Percentiles rank a stretch among this genome's conserved stretches.
phyloP scores from a whole-genome alignment of 768 basidiomycete genomes.

The Cyathus striatus region DNA sequence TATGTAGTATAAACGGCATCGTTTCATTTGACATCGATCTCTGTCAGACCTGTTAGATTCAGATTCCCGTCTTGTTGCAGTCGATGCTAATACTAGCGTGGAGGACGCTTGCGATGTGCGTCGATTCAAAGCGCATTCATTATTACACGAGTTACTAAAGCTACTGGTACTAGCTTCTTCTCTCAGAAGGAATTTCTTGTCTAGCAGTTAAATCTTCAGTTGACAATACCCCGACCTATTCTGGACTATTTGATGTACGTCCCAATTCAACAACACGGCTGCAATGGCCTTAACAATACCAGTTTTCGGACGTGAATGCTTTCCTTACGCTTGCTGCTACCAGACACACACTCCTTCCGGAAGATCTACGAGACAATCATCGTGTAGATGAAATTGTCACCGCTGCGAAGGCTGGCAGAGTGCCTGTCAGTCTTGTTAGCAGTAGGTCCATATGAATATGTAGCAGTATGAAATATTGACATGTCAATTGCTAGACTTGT shows the following conservation, averaged over 20 bases:
- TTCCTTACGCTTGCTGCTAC: too few species aligned
- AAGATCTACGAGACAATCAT: too few species aligned
- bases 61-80: constrained; percentile 58
- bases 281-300: too few species aligned
- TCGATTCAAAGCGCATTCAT: constrained; percentile 4
- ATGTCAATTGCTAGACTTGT: constrained; percentile 50
- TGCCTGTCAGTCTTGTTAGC: constrained; percentile 73
- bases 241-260: constrained; percentile 75
- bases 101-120: constrained; percentile 80
- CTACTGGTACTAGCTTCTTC: constrained; percentile 40
- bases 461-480: not conserved
- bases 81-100: constrained; percentile 69
- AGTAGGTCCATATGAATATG: constrained; percentile 41
- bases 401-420: constrained; percentile 69
- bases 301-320: too few species aligned
- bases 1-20: not conserved
- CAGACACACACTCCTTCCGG: too few species aligned
- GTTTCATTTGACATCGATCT: not conserved
- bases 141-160: not conserved
- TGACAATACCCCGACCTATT: constrained; percentile 18
- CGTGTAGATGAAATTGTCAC: too few species aligned
- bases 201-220: constrained; percentile 59
- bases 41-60: constrained; percentile 64
- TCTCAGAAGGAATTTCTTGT: constrained; percentile 59
- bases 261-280: too few species aligned